A percentile compares a stretch with the other conserved stretches of the same genome.
Evolutionary conservation across 2,329 filamentous ascomycete genomes (phyloP).

Genomic region (Diatrype stigma): DNA sequence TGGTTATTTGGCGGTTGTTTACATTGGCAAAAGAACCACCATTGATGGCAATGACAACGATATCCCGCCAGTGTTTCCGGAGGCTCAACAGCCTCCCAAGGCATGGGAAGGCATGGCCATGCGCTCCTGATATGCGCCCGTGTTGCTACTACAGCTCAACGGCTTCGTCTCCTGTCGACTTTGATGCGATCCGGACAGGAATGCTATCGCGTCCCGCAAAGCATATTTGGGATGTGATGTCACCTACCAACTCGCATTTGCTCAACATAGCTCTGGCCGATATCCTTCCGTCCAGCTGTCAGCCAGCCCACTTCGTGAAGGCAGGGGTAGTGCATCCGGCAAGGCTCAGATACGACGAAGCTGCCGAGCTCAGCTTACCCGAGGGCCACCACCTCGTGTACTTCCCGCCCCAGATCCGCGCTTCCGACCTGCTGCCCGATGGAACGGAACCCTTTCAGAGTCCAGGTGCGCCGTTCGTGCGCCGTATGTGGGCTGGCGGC

Average conservation of each 20-base stretch:
- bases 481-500: constrained; percentile 88
- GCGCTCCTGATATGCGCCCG: constrained; percentile 1
- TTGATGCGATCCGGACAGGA: constrained; percentile 17
- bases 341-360: not conserved
- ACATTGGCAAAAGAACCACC: not conserved
- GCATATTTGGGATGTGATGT: constrained; percentile 32
- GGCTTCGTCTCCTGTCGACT: constrained; percentile 7
- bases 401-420: constrained; percentile 68
- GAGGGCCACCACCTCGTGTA: constrained; percentile 80
- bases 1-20: no score
- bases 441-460: constrained; percentile 79
- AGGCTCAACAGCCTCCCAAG: constrained; percentile 4
- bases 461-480: constrained; percentile 66
- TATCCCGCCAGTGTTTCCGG: constrained; percentile 2
- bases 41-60: constrained; percentile 6
- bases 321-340: not conserved
- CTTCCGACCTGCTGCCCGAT: constrained; percentile 66
- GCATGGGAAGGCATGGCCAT: not conserved
- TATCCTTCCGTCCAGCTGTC: constrained; percentile 37
- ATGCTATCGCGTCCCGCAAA: constrained; percentile 22
- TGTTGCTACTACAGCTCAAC: constrained; percentile 8
- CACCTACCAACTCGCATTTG: constrained; percentile 60
- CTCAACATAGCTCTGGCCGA: constrained; percentile 59
- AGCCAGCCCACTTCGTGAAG: constrained; percentile 22
- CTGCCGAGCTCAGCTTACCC: constrained; percentile 39